Base-by-base conservation (phyloP, 805 yeast species). In the Kuraishia capsulata region DNA sequence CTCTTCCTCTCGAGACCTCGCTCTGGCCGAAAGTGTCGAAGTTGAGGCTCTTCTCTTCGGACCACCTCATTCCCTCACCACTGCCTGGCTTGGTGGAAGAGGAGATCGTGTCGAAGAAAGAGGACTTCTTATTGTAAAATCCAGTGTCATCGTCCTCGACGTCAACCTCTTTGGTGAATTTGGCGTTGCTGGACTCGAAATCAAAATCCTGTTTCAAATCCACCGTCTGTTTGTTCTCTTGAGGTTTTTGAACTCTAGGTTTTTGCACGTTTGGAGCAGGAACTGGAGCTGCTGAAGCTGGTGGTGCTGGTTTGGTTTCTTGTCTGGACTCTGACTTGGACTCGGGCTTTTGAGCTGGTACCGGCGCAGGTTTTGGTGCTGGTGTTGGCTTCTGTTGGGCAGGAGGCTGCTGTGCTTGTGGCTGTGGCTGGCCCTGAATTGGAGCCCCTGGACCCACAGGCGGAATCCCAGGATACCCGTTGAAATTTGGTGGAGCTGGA, bases 31-130 rank as follows among this genome's bases (percentile, higher is more conserved):
- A 87, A 2, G 95, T 86, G 58, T 85, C 95, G 60, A 76, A 51
- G 56, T 87, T 87, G 52, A 84, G 69, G 35, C 62, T 62, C 43
- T 81, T 78, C 52, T 86, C 95, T 47, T 80, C 83, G 35, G 71
- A 64, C 78, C 94, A 81, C 51, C 78, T 71, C 74, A 76, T 65
- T 44, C 61, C 50, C 19, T 55, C 59, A 14, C 41, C 37, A 13
- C 29, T 23, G 6, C 57, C 52, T 36, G 69, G 69, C 38, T 70
- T 73, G 29, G 78, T 67, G 3, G 87, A 78, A 9, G 87, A 74
- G 9, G 95, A 82, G 41, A 90, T 75, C 44, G 73, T 76, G 60
- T 92, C 97, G 53, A 90, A 90, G 59, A 92, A 90, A 2, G 97
- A 88, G 11, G 87, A 75, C 51, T 73, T 72, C 57, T 80, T 87